Base-by-base conservation (phyloP, 345 rosid species). In the Ceriops tagal region DNA sequence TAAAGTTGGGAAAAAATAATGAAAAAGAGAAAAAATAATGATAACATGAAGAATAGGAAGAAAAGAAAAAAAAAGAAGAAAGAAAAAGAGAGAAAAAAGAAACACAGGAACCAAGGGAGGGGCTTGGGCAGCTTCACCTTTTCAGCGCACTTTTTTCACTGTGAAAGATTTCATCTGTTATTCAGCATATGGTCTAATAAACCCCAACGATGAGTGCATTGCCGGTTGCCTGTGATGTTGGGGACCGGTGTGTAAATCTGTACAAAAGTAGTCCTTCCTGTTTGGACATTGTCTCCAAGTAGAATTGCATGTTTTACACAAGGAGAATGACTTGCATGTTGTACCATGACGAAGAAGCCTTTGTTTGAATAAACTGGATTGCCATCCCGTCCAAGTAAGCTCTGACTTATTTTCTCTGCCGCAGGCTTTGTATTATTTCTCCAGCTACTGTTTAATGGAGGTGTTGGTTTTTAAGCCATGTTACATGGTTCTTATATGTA, bases 161-260 rank as follows among this genome's bases (percentile, higher is more conserved):
- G 24, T 20, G 34, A 55, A 58, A 71, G 55, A 27, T 55, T 31
- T 52, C n/a, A 4, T 27, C 19, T 20, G 6, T 51, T 56, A 58
- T 39, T 28, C 47, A 62, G 68, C 64, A 31, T 26, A 28, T 2
- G 58, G 52, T 43, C 26, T 28, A 67, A 47, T 62, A 35, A 66
- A 31, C 49, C 52, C 43, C 30, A 31, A 32, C 11, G 22, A 21
- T 32, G 28, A 56, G 34, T 47, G 52, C 8, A 15, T n/a, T 1
- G 3, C 49, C 3, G 43, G 37, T 75, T 46, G 31, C 20, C 26
- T 47, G 32, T 31, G 46, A 51, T 61, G 62, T 61, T 28, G 13
- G 56, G 70, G 60, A 31, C 60, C 27, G 67, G 59, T 28, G 24
- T 63, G 43, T 30, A 28, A 49, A 57, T 64, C 30, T 35, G 46